Evolutionary conservation across 352 stramenopile species (phyloP).

Genomic region (Pythium myriotylum): DNA sequence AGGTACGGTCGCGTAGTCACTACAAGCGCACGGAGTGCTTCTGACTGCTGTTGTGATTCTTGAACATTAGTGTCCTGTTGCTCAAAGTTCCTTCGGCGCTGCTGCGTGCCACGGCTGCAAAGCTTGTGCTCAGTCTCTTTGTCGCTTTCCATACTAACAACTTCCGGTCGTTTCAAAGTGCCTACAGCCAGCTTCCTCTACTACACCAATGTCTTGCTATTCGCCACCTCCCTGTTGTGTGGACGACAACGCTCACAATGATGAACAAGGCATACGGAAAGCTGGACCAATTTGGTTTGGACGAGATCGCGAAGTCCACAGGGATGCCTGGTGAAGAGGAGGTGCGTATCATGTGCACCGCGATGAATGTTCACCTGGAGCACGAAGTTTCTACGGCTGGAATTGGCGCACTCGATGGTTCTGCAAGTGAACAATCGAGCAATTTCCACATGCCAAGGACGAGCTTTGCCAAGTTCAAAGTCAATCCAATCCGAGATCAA

Average conservation of each 20-base stretch:
- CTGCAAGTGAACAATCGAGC: slow-evolving; percentile 3
- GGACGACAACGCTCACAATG: slow-evolving; percentile 36
- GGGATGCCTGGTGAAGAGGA: slow-evolving; percentile 21
- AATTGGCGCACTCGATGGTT: background rate
- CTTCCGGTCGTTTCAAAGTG: slow-evolving; percentile 34
- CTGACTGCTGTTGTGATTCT: too few relatives aligned
- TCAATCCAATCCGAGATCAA: slow-evolving; percentile 11
- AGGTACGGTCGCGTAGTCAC: slow-evolving; percentile 30
- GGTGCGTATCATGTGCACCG: slow-evolving; percentile 39
- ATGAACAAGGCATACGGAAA: slow-evolving; percentile 72
- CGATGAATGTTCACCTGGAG: slow-evolving; percentile 48
- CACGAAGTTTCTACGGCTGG: background rate
- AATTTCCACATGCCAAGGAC: background rate
- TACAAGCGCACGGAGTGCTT: too few relatives aligned
- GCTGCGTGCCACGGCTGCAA: background rate
- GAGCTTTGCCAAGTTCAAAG: slow-evolving; percentile 21
- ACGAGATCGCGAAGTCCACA: slow-evolving; percentile 43
- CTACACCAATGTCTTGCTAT: slow-evolving; percentile 48
- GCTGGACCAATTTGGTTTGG: slow-evolving; percentile 50
- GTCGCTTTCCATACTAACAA: slow-evolving; percentile 57
- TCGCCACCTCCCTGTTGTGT: slow-evolving; percentile 45
- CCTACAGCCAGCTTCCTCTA: slow-evolving; percentile 34
- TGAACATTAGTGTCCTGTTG: slow-evolving; percentile 36
- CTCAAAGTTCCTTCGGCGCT: slow-evolving; percentile 28
- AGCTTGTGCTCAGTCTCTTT: slow-evolving; percentile 46